A percentile compares a stretch with the other conserved stretches of the same genome.
Conservation (phyloP, 352 stramenopile genomes). For the Thraustochytrium sp. region DNA sequence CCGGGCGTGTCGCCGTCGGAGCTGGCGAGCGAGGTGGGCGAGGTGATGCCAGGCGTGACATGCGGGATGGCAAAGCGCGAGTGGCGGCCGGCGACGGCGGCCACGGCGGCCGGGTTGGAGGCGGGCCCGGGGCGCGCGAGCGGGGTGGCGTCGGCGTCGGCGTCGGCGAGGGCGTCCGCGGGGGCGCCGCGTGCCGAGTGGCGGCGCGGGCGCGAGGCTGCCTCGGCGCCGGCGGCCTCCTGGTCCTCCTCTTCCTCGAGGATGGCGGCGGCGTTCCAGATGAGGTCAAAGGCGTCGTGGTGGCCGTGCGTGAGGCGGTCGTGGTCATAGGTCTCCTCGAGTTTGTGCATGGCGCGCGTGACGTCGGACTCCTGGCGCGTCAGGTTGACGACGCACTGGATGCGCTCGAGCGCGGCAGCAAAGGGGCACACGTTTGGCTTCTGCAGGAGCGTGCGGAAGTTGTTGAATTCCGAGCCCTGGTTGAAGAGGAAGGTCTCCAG, state of each 20-base stretch:
- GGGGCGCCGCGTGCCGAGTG: too few species aligned
- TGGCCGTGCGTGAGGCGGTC: too few species aligned
- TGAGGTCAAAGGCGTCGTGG: too few species aligned
- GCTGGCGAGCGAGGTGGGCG: not conserved
- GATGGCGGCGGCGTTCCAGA: not conserved
- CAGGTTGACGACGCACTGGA: not conserved
- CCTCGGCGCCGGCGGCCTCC: not conserved
- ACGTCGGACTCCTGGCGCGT: not conserved
- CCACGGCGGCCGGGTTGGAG: too few species aligned
- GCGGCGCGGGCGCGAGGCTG: too few species aligned
- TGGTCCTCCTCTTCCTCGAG: not conserved
- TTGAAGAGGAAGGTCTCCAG: conserved; percentile 25
- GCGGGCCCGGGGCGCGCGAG: too few species aligned
- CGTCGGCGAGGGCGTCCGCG: too few species aligned
- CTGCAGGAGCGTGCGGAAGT: not conserved
- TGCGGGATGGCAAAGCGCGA: not conserved
- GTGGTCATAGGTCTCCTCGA: too few species aligned
- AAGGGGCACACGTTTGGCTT: not conserved
- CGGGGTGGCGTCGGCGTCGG: too few species aligned
- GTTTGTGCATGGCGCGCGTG: not conserved
- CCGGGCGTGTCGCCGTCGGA: not conserved
- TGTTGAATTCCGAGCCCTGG: not conserved
- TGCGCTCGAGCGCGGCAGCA: not conserved
- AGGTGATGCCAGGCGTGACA: not conserved
- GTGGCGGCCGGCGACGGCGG: too few species aligned